These are phyloP conservation scores for Mortierella sp. DNA, from an alignment of 371 early-diverging fungal species.

Conservation along the genomic window DNA sequence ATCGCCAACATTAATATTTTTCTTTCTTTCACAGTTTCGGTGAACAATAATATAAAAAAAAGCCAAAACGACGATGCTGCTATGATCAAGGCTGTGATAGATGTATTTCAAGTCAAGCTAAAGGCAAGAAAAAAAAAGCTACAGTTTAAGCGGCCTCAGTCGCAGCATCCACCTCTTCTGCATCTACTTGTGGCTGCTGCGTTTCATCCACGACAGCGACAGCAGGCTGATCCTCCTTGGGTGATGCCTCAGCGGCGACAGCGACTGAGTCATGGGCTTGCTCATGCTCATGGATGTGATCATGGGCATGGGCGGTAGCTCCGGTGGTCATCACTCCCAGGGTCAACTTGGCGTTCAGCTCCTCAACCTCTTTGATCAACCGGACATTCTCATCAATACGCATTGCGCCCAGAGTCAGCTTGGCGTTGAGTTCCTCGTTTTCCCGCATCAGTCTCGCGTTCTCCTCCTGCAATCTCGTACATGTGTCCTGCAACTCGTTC, in stretches of 20 bases:
- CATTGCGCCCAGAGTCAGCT: slow-evolving; percentile 72
- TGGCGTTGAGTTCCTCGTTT: slow-evolving; percentile 75
- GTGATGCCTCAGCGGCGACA: slow-evolving; percentile 18
- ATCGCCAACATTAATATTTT: too few relatives aligned
- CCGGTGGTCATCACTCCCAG: slow-evolving; percentile 69
- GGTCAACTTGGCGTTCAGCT: slow-evolving; percentile 74
- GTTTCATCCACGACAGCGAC: background rate
- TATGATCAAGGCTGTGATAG: background rate
- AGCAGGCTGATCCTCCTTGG: slow-evolving; percentile 17
- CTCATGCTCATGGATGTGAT: slow-evolving; percentile 50
- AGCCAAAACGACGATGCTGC: background rate
- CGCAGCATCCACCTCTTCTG: background rate
- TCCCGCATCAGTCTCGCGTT: slow-evolving; percentile 72
- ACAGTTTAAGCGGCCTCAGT: background rate
- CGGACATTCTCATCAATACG: slow-evolving; percentile 71
- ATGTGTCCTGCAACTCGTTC: slow-evolving; percentile 78
- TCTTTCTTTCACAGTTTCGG: too few relatives aligned
- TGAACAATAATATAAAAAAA: background rate
- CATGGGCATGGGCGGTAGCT: slow-evolving; percentile 61
- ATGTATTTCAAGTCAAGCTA: background rate
- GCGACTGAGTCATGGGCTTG: slow-evolving; percentile 61
- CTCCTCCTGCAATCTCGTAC: slow-evolving; percentile 74
- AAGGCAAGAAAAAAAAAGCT: background rate
- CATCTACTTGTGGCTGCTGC: background rate
- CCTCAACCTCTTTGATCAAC: slow-evolving; percentile 75